Evolutionary conservation across 2,329 filamentous ascomycete species (phyloP).

Genomic region (Trichoderma sp.): DNA sequence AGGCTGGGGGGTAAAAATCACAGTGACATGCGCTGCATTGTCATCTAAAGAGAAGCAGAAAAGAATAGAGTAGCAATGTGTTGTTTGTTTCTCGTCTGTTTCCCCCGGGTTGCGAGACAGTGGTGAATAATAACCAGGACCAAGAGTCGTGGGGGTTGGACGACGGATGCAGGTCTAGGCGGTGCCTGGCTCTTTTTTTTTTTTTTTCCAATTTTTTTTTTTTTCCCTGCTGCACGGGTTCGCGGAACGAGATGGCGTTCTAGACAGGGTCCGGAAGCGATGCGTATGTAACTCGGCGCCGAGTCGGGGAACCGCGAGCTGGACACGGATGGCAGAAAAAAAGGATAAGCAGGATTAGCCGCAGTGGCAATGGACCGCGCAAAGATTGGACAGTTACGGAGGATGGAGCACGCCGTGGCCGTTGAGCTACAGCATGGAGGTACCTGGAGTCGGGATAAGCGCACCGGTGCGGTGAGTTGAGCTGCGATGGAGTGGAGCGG

Average conservation of each 20-base stretch:
- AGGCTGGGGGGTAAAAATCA: slow-evolving; percentile 16
- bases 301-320: slow-evolving; percentile 18
- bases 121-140: not conserved
- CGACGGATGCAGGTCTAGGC: slow-evolving; percentile 13
- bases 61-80: not conserved
- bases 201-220: not conserved
- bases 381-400: slow-evolving; percentile 1
- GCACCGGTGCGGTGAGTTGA: slow-evolving; percentile 22
- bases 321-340: not conserved
- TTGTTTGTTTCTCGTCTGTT: not conserved
- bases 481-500: slow-evolving; percentile 18
- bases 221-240: slow-evolving; percentile 5
- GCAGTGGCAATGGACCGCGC: slow-evolving; percentile 4
- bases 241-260: slow-evolving; percentile 17
- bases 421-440: not conserved
- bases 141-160: not conserved
- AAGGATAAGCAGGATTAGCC: not conserved
- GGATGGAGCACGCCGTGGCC: not conserved
- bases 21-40: slow-evolving; percentile 21
- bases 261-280: slow-evolving; percentile 22
- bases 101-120: not conserved
- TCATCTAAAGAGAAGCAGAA: slow-evolving; percentile 1
- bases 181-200: not conserved
- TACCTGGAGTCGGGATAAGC: slow-evolving; percentile 10
- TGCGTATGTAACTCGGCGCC: slow-evolving; percentile 15